Percentiles rank a stretch among this genome's conserved stretches.
These are phyloP conservation scores for Cerioporus squamosus DNA, from an alignment of 1,284 basidiomycete species.

Conservation along the genomic window DNA sequence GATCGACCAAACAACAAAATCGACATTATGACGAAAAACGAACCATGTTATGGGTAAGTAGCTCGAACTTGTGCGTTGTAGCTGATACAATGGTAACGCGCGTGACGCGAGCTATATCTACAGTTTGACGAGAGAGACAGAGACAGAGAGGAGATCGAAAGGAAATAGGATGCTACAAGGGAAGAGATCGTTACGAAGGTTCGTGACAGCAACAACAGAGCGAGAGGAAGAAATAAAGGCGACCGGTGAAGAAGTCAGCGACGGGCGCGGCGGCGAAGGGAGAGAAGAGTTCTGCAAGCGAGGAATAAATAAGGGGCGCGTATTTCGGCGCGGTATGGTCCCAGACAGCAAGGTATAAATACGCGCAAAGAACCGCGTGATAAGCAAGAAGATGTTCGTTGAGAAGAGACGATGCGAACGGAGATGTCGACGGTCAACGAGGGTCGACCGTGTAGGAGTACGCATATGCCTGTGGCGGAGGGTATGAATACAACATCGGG, in stretches of 20 bases:
- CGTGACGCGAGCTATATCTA: constrained; percentile 24
- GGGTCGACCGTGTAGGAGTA: not conserved
- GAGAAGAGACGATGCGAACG: not conserved
- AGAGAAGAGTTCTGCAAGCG: constrained; percentile 10
- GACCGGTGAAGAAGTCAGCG: constrained; percentile 12
- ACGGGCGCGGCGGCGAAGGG: constrained; percentile 2
- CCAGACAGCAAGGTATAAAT: not conserved
- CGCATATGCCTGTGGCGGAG: constrained; percentile 11
- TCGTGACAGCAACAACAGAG: constrained; percentile 6
- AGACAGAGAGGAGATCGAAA: no score
- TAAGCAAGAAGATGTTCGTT: constrained; percentile 1
- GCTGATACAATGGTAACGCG: constrained; percentile 25
- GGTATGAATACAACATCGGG: constrained; percentile 9
- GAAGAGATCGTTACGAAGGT: not conserved
- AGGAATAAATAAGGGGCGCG: constrained; percentile 9
- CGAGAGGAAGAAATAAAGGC: constrained; percentile 2
- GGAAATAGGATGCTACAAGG: no score
- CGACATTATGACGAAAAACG: no score
- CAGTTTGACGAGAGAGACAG: constrained; percentile 2
- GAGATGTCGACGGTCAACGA: not conserved
- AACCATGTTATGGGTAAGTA: not conserved
- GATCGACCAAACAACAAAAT: no score
- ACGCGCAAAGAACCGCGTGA: not conserved
- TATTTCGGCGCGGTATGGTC: not conserved
- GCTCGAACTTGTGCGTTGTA: constrained; percentile 8